phyloP scores from a whole-genome alignment of 495 filamentous ascomycete genomes.

The Amniculicola lignicola region DNA sequence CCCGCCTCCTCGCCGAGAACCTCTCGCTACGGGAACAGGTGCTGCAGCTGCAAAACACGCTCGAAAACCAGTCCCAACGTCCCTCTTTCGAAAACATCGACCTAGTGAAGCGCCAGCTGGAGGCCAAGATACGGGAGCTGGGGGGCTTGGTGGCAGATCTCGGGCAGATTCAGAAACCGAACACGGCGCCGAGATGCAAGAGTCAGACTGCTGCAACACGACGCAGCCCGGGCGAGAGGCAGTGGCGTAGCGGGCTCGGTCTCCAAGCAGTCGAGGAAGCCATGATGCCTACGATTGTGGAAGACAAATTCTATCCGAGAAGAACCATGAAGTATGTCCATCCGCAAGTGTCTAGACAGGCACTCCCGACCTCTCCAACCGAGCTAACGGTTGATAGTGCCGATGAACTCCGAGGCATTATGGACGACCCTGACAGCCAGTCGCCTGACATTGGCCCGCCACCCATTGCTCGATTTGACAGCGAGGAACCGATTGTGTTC shows the following conservation, averaged over 20 bases:
- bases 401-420: slow-evolving; percentile 47
- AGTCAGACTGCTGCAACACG: slow-evolving; percentile 30
- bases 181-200: slow-evolving; percentile 15
- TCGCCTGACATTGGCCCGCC: slow-evolving; percentile 68
- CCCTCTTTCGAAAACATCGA: slow-evolving; percentile 32
- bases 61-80: slow-evolving; percentile 40
- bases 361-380: slow-evolving; percentile 42
- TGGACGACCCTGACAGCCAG: slow-evolving; percentile 50
- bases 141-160: slow-evolving; percentile 56
- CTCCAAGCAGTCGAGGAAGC: slow-evolving; percentile 51
- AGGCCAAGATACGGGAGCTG: slow-evolving; percentile 57
- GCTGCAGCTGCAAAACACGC: slow-evolving; percentile 66
- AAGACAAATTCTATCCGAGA: slow-evolving; percentile 74
- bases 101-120: slow-evolving; percentile 44
- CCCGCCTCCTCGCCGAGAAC: slow-evolving; percentile 81
- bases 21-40: slow-evolving; percentile 76
- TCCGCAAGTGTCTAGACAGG: background rate
- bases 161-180: slow-evolving; percentile 43
- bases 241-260: slow-evolving; percentile 30
- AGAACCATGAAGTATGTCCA: slow-evolving; percentile 64
- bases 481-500: slow-evolving; percentile 60
- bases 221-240: slow-evolving; percentile 31
- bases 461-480: slow-evolving; percentile 60
- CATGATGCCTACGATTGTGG: slow-evolving; percentile 74
- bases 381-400: slow-evolving; percentile 42